A percentile compares a stretch with the other conserved stretches of the same genome.
Evolutionary conservation across 345 rosid species (phyloP).

Genomic region (Corymbia maculata): DNA sequence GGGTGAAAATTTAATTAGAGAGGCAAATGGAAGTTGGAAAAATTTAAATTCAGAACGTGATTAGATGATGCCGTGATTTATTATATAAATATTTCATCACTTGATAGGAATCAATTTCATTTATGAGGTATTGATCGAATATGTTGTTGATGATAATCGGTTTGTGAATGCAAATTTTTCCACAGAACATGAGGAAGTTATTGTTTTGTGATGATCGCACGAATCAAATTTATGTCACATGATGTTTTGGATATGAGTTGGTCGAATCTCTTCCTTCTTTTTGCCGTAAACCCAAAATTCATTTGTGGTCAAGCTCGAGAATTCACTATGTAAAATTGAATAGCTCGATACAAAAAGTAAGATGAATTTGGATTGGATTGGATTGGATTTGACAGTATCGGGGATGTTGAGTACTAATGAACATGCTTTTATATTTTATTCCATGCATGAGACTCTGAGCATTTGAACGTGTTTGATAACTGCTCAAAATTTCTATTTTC

Average conservation of each 20-base stretch:
- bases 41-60: no score
- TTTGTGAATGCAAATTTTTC: no score
- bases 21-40: no score
- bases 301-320: background rate
- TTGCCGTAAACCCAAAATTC: background rate
- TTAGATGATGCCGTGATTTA: no score
- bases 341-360: rapidly evolving
- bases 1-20: no score
- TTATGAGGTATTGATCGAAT: background rate
- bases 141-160: no score
- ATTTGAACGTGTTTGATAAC: no score
- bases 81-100: no score
- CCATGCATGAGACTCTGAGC: no score
- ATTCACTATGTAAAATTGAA: background rate
- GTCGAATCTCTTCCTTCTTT: background rate
- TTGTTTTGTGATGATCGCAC: rapidly evolving
- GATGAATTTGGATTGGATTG: rapidly evolving
- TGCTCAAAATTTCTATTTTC: no score
- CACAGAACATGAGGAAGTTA: no score
- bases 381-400: rapidly evolving
- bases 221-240: rapidly evolving
- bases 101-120: background rate
- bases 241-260: background rate
- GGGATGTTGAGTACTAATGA: background rate
- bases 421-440: no score